Conservation (phyloP, 495 filamentous ascomycete genomes). For the Neurospora sp. region DNA sequence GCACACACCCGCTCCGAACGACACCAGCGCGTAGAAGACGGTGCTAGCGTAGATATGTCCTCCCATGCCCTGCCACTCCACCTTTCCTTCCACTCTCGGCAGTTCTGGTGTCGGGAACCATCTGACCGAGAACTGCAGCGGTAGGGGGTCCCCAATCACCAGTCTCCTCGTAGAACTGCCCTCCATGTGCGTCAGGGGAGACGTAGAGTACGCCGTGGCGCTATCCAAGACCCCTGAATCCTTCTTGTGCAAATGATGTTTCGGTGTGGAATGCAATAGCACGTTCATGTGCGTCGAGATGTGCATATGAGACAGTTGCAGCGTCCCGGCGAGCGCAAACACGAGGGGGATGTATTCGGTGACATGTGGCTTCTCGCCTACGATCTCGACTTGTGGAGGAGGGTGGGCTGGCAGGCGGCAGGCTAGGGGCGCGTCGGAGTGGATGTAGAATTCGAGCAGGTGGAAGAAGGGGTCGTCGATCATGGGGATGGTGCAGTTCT, state of each 20-base stretch:
- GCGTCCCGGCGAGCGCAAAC: constrained; percentile 77
- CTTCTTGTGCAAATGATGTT: constrained; percentile 41
- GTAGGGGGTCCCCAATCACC: constrained; percentile 77
- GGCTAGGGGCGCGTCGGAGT: constrained; percentile 86
- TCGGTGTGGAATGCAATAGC: constrained; percentile 63
- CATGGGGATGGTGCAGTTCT: constrained; percentile 85
- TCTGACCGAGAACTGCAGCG: constrained; percentile 68
- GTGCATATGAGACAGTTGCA: constrained; percentile 85
- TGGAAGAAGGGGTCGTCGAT: constrained; percentile 89
- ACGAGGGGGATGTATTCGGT: constrained; percentile 56
- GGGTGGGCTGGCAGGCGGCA: constrained; percentile 84
- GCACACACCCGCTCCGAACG: constrained; percentile 44
- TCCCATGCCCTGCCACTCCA: constrained; percentile 52
- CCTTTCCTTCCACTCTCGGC: constrained; percentile 43
- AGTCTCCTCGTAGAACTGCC: constrained; percentile 47
- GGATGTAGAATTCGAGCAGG: constrained; percentile 96
- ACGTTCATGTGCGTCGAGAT: constrained; percentile 83
- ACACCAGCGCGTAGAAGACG: constrained; percentile 51
- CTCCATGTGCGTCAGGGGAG: constrained; percentile 52
- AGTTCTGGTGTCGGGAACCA: constrained; percentile 73
- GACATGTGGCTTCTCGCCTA: constrained; percentile 32
- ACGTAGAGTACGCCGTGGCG: constrained; percentile 76
- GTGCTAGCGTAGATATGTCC: constrained; percentile 59
- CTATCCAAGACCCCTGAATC: constrained; percentile 68
- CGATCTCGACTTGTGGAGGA: constrained; percentile 34